phyloP scores from a whole-genome alignment of 768 basidiomycete species.

The Russula emetica region DNA sequence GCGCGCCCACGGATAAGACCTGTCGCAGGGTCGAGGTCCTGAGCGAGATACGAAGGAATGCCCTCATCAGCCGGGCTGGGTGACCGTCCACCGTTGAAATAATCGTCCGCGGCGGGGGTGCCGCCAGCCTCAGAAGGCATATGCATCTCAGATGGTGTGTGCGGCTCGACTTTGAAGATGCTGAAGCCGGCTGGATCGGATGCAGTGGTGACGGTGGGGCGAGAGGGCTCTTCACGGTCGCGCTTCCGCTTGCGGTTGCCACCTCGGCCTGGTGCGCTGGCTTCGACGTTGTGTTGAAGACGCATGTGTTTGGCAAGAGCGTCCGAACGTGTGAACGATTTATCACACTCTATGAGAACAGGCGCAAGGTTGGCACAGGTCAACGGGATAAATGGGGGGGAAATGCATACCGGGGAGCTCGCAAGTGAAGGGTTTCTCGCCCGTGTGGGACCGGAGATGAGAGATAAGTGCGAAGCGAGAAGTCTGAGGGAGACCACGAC shows the following conservation, averaged over 20 bases:
- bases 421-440: slow-evolving; percentile 91
- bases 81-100: slow-evolving; percentile 27
- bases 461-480: slow-evolving; percentile 88
- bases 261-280: slow-evolving; percentile 68
- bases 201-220: slow-evolving; percentile 22
- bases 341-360: slow-evolving; percentile 80
- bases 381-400: neutral
- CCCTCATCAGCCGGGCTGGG: slow-evolving; percentile 38
- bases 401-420: slow-evolving; percentile 60
- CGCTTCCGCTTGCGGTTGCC: slow-evolving; percentile 70
- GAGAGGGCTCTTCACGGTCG: slow-evolving; percentile 29
- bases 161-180: slow-evolving; percentile 29
- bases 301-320: slow-evolving; percentile 91
- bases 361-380: neutral
- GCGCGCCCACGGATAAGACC: slow-evolving; percentile 65
- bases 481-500: slow-evolving; percentile 79
- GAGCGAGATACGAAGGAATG: slow-evolving; percentile 52
- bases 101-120: slow-evolving; percentile 14
- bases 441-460: slow-evolving; percentile 88
- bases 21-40: slow-evolving; percentile 51
- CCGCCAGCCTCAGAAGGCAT: slow-evolving; percentile 14
- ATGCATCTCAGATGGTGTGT: slow-evolving; percentile 13
- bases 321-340: slow-evolving; percentile 92
- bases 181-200: slow-evolving; percentile 22
- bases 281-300: slow-evolving; percentile 75